phyloP scores from a whole-genome alignment of 108 stramenopile species.

The Licmophora abbreviata region DNA sequence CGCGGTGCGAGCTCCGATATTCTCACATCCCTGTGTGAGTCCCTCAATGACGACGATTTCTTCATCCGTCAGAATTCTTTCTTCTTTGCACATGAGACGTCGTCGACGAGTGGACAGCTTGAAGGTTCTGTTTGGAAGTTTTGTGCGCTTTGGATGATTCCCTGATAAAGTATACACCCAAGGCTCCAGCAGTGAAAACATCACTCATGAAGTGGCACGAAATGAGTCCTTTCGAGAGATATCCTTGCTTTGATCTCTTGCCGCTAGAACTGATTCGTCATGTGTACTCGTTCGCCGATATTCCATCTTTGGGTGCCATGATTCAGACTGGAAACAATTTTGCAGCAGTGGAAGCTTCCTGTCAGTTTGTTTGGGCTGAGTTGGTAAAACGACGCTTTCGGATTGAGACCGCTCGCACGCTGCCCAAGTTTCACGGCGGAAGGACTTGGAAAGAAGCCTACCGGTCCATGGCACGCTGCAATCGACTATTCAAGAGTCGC shows the following conservation, averaged over 20 bases:
- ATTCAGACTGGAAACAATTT: neutral
- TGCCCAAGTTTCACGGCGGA: neutral
- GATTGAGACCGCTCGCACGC: neutral
- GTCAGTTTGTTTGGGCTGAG: constrained; percentile 1
- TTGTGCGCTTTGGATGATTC: too few relatives aligned
- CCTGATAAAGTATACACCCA: too few relatives aligned
- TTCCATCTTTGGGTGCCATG: neutral
- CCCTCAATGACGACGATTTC: too few relatives aligned
- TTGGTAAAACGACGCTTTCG: neutral
- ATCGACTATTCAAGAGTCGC: constrained; percentile 1
- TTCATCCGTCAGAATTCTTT: too few relatives aligned
- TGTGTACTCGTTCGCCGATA: neutral
- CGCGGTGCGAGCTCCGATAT: too few relatives aligned
- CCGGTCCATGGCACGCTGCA: neutral
- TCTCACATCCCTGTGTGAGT: too few relatives aligned
- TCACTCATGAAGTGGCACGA: neutral
- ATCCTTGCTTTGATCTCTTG: neutral
- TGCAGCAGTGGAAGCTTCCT: neutral
- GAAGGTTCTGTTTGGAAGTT: too few relatives aligned
- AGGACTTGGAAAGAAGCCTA: constrained; percentile 5
- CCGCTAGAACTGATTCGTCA: neutral
- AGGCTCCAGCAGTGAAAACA: too few relatives aligned
- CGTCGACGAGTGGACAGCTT: too few relatives aligned
- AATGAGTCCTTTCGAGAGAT: neutral
- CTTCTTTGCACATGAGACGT: too few relatives aligned